Evolutionary conservation across 108 stramenopile genomes (phyloP), one percentile per base, ranked within the genome.

Genomic region (Parietichytrium sp.): DNA sequence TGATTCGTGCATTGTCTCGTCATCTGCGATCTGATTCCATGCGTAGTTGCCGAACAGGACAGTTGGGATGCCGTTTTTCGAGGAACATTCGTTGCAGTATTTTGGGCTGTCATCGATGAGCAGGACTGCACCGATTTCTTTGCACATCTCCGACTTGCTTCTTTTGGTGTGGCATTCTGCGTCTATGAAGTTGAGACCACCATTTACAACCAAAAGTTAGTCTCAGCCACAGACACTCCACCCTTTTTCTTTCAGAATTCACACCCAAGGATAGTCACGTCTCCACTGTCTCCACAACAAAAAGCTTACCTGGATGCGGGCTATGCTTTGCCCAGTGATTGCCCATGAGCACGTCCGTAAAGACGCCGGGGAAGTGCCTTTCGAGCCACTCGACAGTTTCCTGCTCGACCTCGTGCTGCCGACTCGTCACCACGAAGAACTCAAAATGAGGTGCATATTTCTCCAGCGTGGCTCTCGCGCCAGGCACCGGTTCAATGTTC

Each of bases 121-220:
- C 23, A 84, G 4, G 12, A 36, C 36, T 4, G 90, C 90, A 3
- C 33, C 80, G 25, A 89, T 84, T 20, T 31, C 51, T 51, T 48
- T n/a, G 88, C 90, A 90, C 49, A 88, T 84, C n/a, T 89, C 87
- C 7, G 55, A 27, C 87, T 90, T 90, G 38, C 78, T 85, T 20
- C 86, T 79, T 7, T 83, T 61, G 30, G 15, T 25, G 33, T 33
- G 29, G 27, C 16, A 54, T 30, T 16, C 61, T n/a, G 36, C 61
- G 38, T 72, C 61, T n/a, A n/a, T n/a, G n/a, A n/a, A n/a, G n/a
- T n/a, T n/a, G n/a, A n/a, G n/a, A n/a, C n/a, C n/a, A n/a, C n/a
- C n/a, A n/a, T n/a, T n/a, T n/a, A n/a, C n/a, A n/a, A n/a, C n/a
- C n/a, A n/a, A n/a, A n/a, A n/a, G n/a, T n/a, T n/a, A n/a, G n/a